Conservation (phyloP, 2,329 filamentous ascomycete species). For the Penicillium sumatraense region DNA sequence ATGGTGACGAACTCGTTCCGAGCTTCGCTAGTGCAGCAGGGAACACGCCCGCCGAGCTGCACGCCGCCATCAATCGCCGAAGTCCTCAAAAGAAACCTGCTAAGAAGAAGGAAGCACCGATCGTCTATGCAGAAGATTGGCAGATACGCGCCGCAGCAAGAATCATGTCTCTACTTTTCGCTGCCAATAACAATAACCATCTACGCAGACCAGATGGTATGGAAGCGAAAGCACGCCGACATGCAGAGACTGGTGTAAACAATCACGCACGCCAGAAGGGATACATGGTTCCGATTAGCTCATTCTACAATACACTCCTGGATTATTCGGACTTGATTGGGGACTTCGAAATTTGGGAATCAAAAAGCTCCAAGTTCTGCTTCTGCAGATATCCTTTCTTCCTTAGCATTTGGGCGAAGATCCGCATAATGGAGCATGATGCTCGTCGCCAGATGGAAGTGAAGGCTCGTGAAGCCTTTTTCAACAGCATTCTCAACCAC, state of each 20-base stretch:
- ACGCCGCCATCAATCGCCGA: slow-evolving; percentile 70
- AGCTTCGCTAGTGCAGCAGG: slow-evolving; percentile 70
- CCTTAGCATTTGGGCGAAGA: slow-evolving; percentile 89
- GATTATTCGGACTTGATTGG: slow-evolving; percentile 84
- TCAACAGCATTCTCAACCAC: slow-evolving; percentile 80
- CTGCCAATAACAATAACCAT: slow-evolving; percentile 70
- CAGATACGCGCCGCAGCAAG: slow-evolving; percentile 81
- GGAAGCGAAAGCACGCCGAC: slow-evolving; percentile 38
- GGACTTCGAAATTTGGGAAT: slow-evolving; percentile 89
- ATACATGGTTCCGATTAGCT: slow-evolving; percentile 75
- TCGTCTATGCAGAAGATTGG: slow-evolving; percentile 82
- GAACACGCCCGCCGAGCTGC: slow-evolving; percentile 69
- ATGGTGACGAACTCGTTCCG: slow-evolving; percentile 65
- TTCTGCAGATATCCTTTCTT: slow-evolving; percentile 95
- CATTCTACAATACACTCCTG: slow-evolving; percentile 85
- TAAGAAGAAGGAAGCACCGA: slow-evolving; percentile 54
- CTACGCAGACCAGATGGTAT: slow-evolving; percentile 43
- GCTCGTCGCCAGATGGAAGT: slow-evolving; percentile 86
- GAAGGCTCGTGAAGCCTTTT: slow-evolving; percentile 87
- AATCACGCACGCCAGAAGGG: slow-evolving; percentile 57
- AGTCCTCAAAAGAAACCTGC: slow-evolving; percentile 57
- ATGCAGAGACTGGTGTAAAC: slow-evolving; percentile 44
- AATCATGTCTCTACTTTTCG: slow-evolving; percentile 79
- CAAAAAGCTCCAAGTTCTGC: slow-evolving; percentile 72
- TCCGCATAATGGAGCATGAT: slow-evolving; percentile 86